Percentiles rank a stretch among this genome's conserved stretches.
Conservation (phyloP, 768 basidiomycete species). For the Albatrellus ellisii region DNA sequence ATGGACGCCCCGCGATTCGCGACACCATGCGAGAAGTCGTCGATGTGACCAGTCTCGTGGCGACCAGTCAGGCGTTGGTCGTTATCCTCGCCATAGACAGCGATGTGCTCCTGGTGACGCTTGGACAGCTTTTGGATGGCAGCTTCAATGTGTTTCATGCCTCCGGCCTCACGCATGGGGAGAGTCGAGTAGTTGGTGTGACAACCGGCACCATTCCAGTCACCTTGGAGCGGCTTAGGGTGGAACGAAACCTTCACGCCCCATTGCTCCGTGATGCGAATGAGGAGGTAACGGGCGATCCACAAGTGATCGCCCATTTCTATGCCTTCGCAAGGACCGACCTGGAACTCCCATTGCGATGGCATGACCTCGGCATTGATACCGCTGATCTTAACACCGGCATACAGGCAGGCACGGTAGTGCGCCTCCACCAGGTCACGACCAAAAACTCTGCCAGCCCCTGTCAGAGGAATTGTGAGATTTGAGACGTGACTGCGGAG, state of each 20-base stretch:
- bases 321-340: slow-evolving; percentile 96
- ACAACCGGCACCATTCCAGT: slow-evolving; percentile 99
- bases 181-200: slow-evolving; percentile 98
- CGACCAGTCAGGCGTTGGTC: slow-evolving; percentile 91
- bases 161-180: slow-evolving; percentile 87
- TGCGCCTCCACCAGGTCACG: slow-evolving; percentile 99
- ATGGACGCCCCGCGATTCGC: slow-evolving; percentile 97
- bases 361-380: slow-evolving; percentile 99
- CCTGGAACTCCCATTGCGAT: slow-evolving; percentile 99
- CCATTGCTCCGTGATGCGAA: slow-evolving; percentile 97
- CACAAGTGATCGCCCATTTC: slow-evolving; percentile 98
- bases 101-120: slow-evolving; percentile 91
- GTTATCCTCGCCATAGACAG: slow-evolving; percentile 97
- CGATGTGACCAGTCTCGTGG: slow-evolving; percentile 96
- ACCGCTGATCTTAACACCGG: slow-evolving; percentile 95
- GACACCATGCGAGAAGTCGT: slow-evolving; percentile 84
- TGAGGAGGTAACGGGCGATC: slow-evolving; percentile 95
- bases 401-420: slow-evolving; percentile 91
- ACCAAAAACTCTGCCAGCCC: slow-evolving; percentile 94
- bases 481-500: not conserved
- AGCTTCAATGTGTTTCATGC: slow-evolving; percentile 82
- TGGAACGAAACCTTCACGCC: slow-evolving; percentile 97
- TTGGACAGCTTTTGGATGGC: slow-evolving; percentile 89
- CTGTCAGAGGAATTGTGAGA: slow-evolving; percentile 24
- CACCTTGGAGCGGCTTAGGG: slow-evolving; percentile 92